phyloP scores from a whole-genome alignment of 495 filamentous ascomycete genomes.

The Corynascus novoguineensis region DNA sequence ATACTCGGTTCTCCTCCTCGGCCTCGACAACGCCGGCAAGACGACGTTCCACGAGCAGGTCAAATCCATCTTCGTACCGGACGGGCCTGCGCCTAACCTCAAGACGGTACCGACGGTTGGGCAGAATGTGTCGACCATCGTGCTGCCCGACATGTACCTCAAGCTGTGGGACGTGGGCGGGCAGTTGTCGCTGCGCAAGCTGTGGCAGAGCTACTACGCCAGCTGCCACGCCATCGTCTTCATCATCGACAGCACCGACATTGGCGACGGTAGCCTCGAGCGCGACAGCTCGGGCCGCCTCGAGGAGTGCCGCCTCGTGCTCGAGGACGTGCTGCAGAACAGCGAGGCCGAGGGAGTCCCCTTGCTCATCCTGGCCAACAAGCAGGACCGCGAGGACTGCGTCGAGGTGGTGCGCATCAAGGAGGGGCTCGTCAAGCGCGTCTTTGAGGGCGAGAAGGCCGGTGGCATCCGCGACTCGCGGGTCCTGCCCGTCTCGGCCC shows the following conservation, averaged over 20 bases:
- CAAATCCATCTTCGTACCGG: slow-evolving; percentile 75
- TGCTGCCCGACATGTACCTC: slow-evolving; percentile 84
- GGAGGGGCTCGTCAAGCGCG: slow-evolving; percentile 86
- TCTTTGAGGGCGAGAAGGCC: slow-evolving; percentile 90
- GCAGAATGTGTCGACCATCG: slow-evolving; percentile 90
- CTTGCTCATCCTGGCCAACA: slow-evolving; percentile 89
- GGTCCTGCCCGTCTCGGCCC: slow-evolving; percentile 84
- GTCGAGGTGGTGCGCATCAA: slow-evolving; percentile 96
- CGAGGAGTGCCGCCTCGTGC: slow-evolving; percentile 80
- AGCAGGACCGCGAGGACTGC: slow-evolving; percentile 95
- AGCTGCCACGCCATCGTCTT: slow-evolving; percentile 96
- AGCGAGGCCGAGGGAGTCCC: slow-evolving; percentile 85
- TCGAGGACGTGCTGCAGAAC: slow-evolving; percentile 81
- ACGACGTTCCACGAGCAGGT: slow-evolving; percentile 96
- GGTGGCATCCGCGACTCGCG: slow-evolving; percentile 78
- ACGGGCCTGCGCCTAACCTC: slow-evolving; percentile 51
- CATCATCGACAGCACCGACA: slow-evolving; percentile 88
- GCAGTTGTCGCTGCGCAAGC: slow-evolving; percentile 76
- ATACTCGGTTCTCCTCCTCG: slow-evolving; percentile 95
- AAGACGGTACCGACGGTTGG: slow-evolving; percentile 94
- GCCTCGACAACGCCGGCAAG: slow-evolving; percentile 97
- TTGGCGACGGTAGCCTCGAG: slow-evolving; percentile 70
- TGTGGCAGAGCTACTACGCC: slow-evolving; percentile 94
- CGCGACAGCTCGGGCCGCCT: slow-evolving; percentile 57
- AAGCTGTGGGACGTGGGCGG: slow-evolving; percentile 99